Evolutionary conservation across 2,329 filamentous ascomycete genomes (phyloP), one percentile per base, ranked within the genome.

Genomic region (Xylaria multiplex): DNA sequence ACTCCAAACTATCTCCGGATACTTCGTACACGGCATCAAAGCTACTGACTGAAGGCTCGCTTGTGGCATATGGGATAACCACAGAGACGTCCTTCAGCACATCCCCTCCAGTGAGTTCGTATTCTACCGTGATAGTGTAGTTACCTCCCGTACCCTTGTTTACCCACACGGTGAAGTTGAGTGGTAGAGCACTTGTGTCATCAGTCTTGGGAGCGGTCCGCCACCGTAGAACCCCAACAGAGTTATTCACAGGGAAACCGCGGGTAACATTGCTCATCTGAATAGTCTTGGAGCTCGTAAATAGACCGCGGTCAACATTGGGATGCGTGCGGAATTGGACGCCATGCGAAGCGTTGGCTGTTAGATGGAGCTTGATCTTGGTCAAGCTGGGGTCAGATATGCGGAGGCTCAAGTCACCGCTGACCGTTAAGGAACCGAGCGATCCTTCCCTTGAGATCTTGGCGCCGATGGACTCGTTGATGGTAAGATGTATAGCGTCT

Each of bases 81-180:
- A 99, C 92, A 43, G 88, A 87, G 53, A 98, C 95, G 76, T 98
- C 93, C 69, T 89, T 91, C 65, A 99, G 83, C 13, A 87, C 80
- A 71, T 95, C 92, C 1, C 88, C 85, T 58, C 93, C 92, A 0
- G 92, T 95, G 66, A 97, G 87, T 79, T 99, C 96, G 78, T 98
- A 99, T 80, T 98, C 96, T 40, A 98, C 88, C 1, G 95, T 99
- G 76, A 99, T 88, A 70, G 92, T 96, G 79, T 91, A 96, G 74
- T 90, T 93, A 77, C 89, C 88, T 53, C 90, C 88, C 24, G 88
- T 86, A 54, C 92, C 91, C 79, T 94, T 93, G 81, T 97, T 97
- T 67, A 97, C 93, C 96, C 96, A 99, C 43, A 97, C 95, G 2
- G 93, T 97, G 79, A 99, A 98, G 43, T 92, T 96, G 75, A 99